Evolutionary conservation across 108 stramenopile species (phyloP).

Genomic region (Nannochloropsis salina): DNA sequence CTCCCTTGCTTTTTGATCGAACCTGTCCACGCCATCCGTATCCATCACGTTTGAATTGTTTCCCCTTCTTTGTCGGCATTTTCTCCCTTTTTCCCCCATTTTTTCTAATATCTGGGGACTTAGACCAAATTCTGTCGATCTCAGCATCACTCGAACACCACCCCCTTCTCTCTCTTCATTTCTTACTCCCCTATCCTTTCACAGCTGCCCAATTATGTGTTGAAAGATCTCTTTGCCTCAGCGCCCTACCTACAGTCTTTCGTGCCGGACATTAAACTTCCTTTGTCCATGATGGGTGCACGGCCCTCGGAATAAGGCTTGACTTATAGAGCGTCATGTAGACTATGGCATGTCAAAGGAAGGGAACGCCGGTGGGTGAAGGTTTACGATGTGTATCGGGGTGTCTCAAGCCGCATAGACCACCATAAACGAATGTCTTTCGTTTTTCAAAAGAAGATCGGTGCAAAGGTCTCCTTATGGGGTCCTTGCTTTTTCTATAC

Average conservation of each 20-base stretch:
- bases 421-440: no score
- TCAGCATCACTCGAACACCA: background rate
- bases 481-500: no score
- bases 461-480: no score
- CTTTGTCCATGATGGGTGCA: conserved; percentile 6
- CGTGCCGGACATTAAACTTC: background rate
- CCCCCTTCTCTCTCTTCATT: background rate
- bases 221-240: background rate
- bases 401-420: no score
- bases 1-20: conserved; percentile 26
- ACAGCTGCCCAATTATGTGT: background rate
- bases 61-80: background rate
- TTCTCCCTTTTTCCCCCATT: background rate
- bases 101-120: background rate
- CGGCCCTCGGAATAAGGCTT: background rate
- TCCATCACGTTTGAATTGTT: no score
- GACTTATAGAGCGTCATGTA: no score
- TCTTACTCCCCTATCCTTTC: background rate
- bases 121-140: background rate
- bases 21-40: no score
- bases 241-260: background rate
- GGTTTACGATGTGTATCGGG: no score
- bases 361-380: no score
- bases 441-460: no score
- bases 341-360: no score